A percentile compares a stretch with the other conserved stretches of the same genome.
These are phyloP conservation scores for Herpotrichia juniperi DNA, from an alignment of 2,329 filamentous ascomycete genomes.

Conservation along the genomic window DNA sequence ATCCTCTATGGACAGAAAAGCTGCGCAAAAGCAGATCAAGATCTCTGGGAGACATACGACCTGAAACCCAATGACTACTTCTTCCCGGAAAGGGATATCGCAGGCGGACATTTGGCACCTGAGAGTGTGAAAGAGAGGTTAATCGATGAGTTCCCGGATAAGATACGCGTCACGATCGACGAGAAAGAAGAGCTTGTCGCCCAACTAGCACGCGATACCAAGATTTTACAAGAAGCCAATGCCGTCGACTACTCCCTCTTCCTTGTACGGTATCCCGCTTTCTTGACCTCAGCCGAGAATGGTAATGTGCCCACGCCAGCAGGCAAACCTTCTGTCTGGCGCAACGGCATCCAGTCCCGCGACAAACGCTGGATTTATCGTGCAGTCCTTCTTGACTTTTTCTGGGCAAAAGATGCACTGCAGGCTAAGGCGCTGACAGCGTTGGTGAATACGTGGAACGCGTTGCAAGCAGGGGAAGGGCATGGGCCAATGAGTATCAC, in stretches of 20 bases:
- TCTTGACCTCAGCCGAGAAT: constrained; percentile 29
- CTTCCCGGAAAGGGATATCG: constrained; percentile 75
- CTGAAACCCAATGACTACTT: constrained; percentile 78
- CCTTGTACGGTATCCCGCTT: constrained; percentile 63
- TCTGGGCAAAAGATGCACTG: constrained; percentile 76
- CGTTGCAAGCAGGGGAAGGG: constrained; percentile 56
- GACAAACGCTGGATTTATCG: constrained; percentile 72
- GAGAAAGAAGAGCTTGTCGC: constrained; percentile 63
- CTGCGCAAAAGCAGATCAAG: constrained; percentile 47
- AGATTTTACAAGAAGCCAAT: constrained; percentile 66
- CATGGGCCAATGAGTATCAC: constrained; percentile 79
- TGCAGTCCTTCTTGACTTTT: constrained; percentile 74
- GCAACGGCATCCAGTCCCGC: constrained; percentile 64
- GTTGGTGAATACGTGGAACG: constrained; percentile 68
- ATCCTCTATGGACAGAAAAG: constrained; percentile 65
- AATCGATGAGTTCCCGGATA: constrained; percentile 71
- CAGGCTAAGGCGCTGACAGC: constrained; percentile 70
- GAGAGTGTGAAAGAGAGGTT: constrained; percentile 70
- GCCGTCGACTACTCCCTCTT: constrained; percentile 80
- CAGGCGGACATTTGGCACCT: constrained; percentile 66
- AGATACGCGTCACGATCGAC: constrained; percentile 61
- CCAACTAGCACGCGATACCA: constrained; percentile 66
- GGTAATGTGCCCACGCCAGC: constrained; percentile 42
- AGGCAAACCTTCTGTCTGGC: constrained; percentile 57
- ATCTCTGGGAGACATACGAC: constrained; percentile 73